Evolutionary conservation across 2,329 filamentous ascomycete genomes (phyloP).

Genomic region (Sclerotinia borealis): DNA sequence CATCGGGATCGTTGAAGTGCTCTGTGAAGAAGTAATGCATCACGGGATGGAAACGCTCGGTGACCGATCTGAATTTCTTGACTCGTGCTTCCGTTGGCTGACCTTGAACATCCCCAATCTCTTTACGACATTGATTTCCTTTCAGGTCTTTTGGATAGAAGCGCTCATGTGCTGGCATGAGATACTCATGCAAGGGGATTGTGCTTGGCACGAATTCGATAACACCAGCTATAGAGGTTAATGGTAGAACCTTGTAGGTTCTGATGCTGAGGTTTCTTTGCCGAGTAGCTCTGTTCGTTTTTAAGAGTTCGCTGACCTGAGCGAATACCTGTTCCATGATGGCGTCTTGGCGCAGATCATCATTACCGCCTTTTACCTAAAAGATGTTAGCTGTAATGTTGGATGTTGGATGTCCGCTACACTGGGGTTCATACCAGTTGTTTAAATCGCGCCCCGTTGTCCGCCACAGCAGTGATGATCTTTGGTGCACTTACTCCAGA

Average conservation of each 20-base stretch:
- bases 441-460: slow-evolving; percentile 73
- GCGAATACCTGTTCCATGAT: slow-evolving; percentile 99
- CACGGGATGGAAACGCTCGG: slow-evolving; percentile 80
- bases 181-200: slow-evolving; percentile 82
- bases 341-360: slow-evolving; percentile 92
- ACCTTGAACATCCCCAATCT: slow-evolving; percentile 67
- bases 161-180: slow-evolving; percentile 81
- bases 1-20: slow-evolving; percentile 84
- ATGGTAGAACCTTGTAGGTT: slow-evolving; percentile 92
- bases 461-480: slow-evolving; percentile 75
- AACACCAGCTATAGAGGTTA: slow-evolving; percentile 78
- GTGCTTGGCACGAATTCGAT: slow-evolving; percentile 98
- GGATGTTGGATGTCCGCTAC: not conserved
- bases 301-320: slow-evolving; percentile 84
- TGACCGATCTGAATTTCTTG: slow-evolving; percentile 69
- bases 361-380: slow-evolving; percentile 85
- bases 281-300: slow-evolving; percentile 77
- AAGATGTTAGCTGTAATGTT: slow-evolving; percentile 20
- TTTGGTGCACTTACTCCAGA: slow-evolving; percentile 90
- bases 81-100: slow-evolving; percentile 66
- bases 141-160: slow-evolving; percentile 85
- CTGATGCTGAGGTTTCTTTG: slow-evolving; percentile 85
- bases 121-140: slow-evolving; percentile 67
- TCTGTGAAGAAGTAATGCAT: slow-evolving; percentile 98
- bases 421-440: slow-evolving; percentile 55